Conservation (phyloP, 2,329 filamentous ascomycete genomes). For the Apiospora phragmitis region DNA sequence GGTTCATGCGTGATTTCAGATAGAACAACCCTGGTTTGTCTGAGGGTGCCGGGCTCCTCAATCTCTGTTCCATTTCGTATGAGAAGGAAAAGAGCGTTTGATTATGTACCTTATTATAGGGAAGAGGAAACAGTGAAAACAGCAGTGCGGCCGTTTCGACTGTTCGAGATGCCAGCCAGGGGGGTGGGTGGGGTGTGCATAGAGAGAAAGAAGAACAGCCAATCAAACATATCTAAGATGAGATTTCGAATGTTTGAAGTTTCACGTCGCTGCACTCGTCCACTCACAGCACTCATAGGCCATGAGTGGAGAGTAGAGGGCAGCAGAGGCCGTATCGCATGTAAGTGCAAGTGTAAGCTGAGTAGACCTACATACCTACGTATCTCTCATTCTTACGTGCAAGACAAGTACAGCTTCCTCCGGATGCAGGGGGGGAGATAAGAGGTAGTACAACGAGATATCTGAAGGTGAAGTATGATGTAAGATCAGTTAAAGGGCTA, state of each 20-base stretch:
- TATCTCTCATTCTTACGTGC: neutral
- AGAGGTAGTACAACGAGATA: neutral
- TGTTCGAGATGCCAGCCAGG: neutral
- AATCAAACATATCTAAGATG: neutral
- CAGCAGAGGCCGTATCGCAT: neutral
- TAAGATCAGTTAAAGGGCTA: neutral
- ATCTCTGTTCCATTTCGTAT: neutral
- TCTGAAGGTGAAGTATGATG: neutral
- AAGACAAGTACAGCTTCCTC: neutral
- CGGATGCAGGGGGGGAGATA: neutral
- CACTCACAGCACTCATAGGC: neutral
- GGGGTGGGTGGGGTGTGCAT: neutral
- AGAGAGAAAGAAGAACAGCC: neutral
- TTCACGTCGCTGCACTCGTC: neutral
- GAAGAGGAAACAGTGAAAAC: neutral
- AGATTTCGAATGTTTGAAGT: neutral
- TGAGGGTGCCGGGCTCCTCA: neutral
- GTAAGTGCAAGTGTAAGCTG: neutral
- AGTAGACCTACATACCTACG: neutral
- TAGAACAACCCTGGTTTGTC: neutral
- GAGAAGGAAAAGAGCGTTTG: neutral
- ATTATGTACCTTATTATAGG: neutral
- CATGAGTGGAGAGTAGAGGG: neutral
- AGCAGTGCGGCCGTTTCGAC: neutral
- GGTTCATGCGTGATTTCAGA: slow-evolving; percentile 2